Conservation (phyloP, 352 stramenopile genomes). For the Phytophthora brassicae region DNA sequence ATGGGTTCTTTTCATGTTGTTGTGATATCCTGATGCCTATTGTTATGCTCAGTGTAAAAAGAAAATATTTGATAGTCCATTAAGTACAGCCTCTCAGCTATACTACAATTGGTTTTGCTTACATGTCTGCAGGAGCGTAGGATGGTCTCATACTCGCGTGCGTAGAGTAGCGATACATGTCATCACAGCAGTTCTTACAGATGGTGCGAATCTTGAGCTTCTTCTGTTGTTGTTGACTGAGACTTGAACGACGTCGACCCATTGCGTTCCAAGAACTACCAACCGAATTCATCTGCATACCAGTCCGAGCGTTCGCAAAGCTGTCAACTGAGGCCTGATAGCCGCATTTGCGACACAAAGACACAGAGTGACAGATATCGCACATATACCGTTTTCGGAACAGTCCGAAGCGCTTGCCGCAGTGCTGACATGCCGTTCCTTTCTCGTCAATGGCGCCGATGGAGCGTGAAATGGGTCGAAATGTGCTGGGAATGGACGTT, state of each 20-base stretch:
- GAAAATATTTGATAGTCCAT: slow-evolving; percentile 21
- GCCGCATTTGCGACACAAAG: slow-evolving; percentile 61
- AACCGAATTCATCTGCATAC: slow-evolving; percentile 29
- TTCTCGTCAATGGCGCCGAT: slow-evolving; percentile 31
- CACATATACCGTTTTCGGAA: slow-evolving; percentile 59
- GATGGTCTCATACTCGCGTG: slow-evolving; percentile 32
- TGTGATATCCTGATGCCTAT: too few relatives aligned
- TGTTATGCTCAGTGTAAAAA: too few relatives aligned
- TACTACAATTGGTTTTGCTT: slow-evolving; percentile 15
- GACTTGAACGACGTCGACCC: slow-evolving; percentile 25
- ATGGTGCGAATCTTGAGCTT: slow-evolving; percentile 55
- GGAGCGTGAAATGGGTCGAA: slow-evolving; percentile 29
- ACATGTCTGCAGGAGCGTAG: slow-evolving; percentile 18
- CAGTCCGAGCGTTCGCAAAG: slow-evolving; percentile 31
- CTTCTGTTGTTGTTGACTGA: slow-evolving; percentile 35
- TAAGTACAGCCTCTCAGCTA: slow-evolving; percentile 13
- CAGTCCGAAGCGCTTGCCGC: slow-evolving; percentile 64
- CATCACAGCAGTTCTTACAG: slow-evolving; percentile 50
- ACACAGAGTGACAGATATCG: slow-evolving; percentile 55
- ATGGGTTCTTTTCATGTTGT: too few relatives aligned
- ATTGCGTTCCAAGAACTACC: slow-evolving; percentile 5
- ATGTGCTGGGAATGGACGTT: slow-evolving; percentile 15
- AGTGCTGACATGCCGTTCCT: slow-evolving; percentile 43
- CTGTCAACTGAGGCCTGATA: slow-evolving; percentile 47
- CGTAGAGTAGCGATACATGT: slow-evolving; percentile 51